Evolutionary conservation across 441 rosid genomes (phyloP), one percentile per base, ranked within the genome.

Genomic region (Raphanus hybrid): DNA sequence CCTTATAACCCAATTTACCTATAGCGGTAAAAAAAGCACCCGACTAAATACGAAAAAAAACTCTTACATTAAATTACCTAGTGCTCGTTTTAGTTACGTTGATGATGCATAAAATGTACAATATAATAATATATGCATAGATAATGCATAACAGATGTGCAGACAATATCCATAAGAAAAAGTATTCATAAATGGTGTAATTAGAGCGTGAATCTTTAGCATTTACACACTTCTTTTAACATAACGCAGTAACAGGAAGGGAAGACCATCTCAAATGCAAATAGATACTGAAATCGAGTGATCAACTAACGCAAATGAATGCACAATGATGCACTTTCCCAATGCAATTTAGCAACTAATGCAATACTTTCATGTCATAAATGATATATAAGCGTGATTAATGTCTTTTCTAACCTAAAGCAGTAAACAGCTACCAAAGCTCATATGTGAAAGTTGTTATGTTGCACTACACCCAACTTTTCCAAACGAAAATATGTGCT

Each of bases 351-450:
- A 29, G 50, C n/a, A 55, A 62, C 45, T 29, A 29, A 26, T 37
- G 63, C 48, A 16, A 37, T 16, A 43, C 11, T 23, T 37, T 65
- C 18, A 65, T 3, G 20, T 74, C 48, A 66, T 66, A 32, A 27
- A 45, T 12, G 26, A 37, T 39, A 18, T 12, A 45, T 43, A 27
- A 41, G 29, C 43, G n/a, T 41, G 57, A 39, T 58, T 12, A 27
- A 6, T 63, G 3, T 58, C n/a, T 20, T 18, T 3, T 18, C 74
- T 62, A 29, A 70, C 60, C 70, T 39, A 54, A 29, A 6, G 8
- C 8, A 20, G 15, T 15, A 64, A 55, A 75, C 45, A 63, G 57
- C 54, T 57, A 70, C 10, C 35, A 64, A 45, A 57, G 26, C 76
- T 64, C 65, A 64, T 23, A n/a, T n/a, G n/a, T n/a, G 27, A 70